Percentiles rank a stretch among this genome's conserved stretches.
phyloP scores from a whole-genome alignment of 208 protist genomes.

The Zelonia costaricensis region DNA sequence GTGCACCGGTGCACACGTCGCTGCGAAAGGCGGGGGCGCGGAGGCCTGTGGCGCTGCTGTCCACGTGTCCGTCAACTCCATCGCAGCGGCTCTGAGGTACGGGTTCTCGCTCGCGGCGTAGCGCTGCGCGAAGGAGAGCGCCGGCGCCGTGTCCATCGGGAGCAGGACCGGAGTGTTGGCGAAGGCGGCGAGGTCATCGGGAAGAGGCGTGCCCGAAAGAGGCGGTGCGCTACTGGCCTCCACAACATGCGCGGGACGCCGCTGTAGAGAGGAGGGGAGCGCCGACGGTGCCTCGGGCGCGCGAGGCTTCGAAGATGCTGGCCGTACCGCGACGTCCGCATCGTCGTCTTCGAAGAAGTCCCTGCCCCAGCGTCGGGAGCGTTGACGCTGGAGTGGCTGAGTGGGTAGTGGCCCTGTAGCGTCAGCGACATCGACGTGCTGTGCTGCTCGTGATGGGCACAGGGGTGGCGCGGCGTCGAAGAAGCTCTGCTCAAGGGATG shows the following conservation, averaged over 20 bases:
- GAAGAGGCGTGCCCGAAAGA: too few species aligned
- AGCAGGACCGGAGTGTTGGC: too few species aligned
- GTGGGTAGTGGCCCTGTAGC: not conserved
- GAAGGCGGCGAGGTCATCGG: not conserved
- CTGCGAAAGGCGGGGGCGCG: too few species aligned
- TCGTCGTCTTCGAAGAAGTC: constrained; percentile 20
- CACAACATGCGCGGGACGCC: too few species aligned
- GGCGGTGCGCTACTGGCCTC: too few species aligned
- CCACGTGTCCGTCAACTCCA: constrained; percentile 6
- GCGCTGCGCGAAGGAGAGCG: not conserved
- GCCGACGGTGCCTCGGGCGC: too few species aligned
- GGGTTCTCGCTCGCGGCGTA: constrained; percentile 25
- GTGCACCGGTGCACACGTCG: too few species aligned
- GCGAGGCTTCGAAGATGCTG: too few species aligned
- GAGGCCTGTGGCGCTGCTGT: not conserved
- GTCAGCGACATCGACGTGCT: not conserved
- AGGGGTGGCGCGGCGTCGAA: constrained; percentile 8
- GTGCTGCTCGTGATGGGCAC: too few species aligned
- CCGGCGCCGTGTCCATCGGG: too few species aligned
- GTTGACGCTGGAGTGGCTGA: not conserved
- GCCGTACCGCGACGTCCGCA: not conserved
- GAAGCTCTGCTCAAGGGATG: constrained; percentile 28
- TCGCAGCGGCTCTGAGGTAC: constrained; percentile 24
- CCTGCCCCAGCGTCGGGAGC: not conserved
- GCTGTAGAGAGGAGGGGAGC: too few species aligned